These are phyloP conservation scores for Suhomyces prunicola DNA, from an alignment of 805 yeast genomes.

Conservation along the genomic window DNA sequence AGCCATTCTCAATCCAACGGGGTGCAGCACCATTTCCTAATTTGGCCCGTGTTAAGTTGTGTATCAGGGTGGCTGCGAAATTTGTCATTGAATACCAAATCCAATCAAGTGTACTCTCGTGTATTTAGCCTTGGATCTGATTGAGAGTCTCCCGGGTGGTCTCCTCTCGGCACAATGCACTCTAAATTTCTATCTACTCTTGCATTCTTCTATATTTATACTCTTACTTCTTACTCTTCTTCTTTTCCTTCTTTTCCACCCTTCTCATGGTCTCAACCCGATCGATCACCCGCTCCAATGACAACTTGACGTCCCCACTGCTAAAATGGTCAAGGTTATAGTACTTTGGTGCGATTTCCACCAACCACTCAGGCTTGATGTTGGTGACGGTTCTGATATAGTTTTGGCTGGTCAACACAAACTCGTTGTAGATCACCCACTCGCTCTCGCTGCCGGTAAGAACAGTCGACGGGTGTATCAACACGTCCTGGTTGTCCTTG, in stretches of 20 bases:
- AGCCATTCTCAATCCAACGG: too few species aligned
- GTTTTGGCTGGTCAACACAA: constrained; percentile 89
- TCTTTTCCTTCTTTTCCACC: constrained; percentile 7
- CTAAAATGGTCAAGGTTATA: constrained; percentile 60
- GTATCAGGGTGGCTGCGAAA: background rate
- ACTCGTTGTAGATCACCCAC: constrained; percentile 93
- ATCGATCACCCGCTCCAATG: constrained; percentile 54
- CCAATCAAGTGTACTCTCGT: too few species aligned
- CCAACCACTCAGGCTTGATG: constrained; percentile 88
- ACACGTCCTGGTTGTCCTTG: constrained; percentile 93
- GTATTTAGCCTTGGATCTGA: too few species aligned
- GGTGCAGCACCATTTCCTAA: background rate
- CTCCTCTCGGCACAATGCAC: too few species aligned
- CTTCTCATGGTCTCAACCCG: constrained; percentile 6
- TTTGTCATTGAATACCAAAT: background rate
- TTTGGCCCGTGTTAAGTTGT: background rate
- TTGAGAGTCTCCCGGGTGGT: too few species aligned
- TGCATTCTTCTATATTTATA: too few species aligned
- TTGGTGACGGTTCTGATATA: constrained; percentile 92
- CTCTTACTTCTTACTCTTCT: background rate
- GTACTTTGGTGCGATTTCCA: constrained; percentile 74
- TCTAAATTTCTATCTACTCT: too few species aligned
- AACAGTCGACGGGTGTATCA: constrained; percentile 91
- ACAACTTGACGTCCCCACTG: constrained; percentile 69
- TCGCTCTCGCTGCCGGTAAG: constrained; percentile 76